Conservation (phyloP, 305 asterid genomes). For the Fraxinus ornus region DNA sequence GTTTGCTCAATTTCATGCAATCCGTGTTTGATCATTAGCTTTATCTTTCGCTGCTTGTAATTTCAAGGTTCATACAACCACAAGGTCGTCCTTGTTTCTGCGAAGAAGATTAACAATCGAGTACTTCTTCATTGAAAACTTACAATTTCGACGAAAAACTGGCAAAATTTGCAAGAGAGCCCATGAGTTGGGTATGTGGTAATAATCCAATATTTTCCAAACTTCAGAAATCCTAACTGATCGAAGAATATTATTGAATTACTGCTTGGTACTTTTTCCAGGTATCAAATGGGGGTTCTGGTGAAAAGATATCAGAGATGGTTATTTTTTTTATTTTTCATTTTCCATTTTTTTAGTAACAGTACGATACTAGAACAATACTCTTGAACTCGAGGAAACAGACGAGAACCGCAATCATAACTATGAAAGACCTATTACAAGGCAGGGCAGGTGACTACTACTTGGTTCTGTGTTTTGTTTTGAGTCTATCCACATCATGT, state of each 20-base stretch:
- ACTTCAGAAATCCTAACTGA: neutral
- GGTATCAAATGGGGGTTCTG: neutral
- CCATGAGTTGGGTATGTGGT: neutral
- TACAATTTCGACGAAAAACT: neutral
- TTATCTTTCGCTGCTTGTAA: neutral
- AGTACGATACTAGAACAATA: neutral
- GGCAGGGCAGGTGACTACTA: neutral
- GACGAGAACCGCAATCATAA: neutral
- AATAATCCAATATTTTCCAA: neutral
- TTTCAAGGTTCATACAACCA: neutral
- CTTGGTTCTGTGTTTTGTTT: neutral
- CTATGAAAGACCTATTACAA: neutral
- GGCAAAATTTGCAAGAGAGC: neutral
- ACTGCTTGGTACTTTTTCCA: neutral
- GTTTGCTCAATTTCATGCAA: neutral
- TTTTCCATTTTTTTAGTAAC: neutral
- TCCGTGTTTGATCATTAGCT: neutral
- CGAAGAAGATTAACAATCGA: neutral
- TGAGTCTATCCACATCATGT: neutral
- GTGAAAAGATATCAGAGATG: neutral
- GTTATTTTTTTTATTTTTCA: neutral
- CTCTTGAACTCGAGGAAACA: neutral
- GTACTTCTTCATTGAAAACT: neutral
- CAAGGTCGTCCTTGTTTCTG: neutral
- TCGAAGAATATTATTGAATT: neutral